phyloP scores from a whole-genome alignment of 2,329 filamentous ascomycete species.

The Alternaria arbusti region DNA sequence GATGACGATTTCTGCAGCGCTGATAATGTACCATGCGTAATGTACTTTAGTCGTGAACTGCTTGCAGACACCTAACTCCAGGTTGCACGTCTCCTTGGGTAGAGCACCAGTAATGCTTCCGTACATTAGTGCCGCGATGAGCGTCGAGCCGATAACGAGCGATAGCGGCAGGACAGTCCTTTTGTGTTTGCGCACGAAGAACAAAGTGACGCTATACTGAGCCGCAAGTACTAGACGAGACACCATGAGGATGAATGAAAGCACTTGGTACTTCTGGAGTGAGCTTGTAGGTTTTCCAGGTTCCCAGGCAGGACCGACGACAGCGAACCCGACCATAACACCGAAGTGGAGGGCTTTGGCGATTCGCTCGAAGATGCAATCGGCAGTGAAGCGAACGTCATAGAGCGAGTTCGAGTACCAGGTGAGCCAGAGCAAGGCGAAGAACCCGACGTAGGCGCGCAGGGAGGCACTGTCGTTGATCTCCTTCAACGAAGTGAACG shows the following conservation, averaged over 20 bases:
- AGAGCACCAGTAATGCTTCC: conserved; percentile 30
- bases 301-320: conserved; percentile 57
- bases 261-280: conserved; percentile 53
- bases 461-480: conserved; percentile 58
- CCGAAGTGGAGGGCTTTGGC: conserved; percentile 67
- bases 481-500: conserved; percentile 64
- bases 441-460: conserved; percentile 59
- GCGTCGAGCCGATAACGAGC: conserved; percentile 41
- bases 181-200: conserved; percentile 40
- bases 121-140: conserved; percentile 45
- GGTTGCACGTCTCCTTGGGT: conserved; percentile 11
- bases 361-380: conserved; percentile 67
- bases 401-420: conserved; percentile 70
- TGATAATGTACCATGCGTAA: conserved; percentile 52
- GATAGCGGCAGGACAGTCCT: conserved; percentile 40
- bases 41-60: conserved; percentile 1
- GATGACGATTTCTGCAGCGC: conserved; percentile 37
- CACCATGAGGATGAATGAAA: conserved; percentile 49
- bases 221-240: conserved; percentile 44
- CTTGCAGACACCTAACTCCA: background rate
- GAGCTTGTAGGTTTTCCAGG: conserved; percentile 24
- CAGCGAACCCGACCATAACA: conserved; percentile 69
- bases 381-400: conserved; percentile 70
- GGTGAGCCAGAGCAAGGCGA: conserved; percentile 70
- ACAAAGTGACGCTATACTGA: conserved; percentile 49